phyloP scores from a whole-genome alignment of 129 eudicot species.

The Arctium lappa region DNA sequence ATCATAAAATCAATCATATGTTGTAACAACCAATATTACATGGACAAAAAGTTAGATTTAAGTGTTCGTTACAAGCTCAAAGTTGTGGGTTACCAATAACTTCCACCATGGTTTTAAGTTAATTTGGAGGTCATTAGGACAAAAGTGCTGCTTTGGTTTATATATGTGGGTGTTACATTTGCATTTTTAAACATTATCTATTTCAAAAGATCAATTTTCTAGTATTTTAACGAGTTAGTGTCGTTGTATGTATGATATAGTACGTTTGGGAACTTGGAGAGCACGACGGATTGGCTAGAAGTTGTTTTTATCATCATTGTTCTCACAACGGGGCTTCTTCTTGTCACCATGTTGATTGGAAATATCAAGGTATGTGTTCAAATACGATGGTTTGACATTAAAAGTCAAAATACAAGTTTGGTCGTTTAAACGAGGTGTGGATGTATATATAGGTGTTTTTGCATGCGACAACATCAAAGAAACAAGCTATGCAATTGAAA shows the following conservation, averaged over 20 bases:
- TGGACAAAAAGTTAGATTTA: neutral
- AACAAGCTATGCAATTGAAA: conserved; percentile 91
- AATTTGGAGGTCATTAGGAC: neutral
- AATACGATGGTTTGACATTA: neutral
- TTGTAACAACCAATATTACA: neutral
- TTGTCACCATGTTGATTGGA: conserved; percentile 97
- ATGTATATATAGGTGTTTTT: conserved; percentile 60
- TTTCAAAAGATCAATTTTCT: neutral
- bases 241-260: conserved; percentile 27
- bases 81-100: too few relatives aligned
- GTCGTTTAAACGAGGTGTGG: neutral
- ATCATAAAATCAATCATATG: neutral
- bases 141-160: too few relatives aligned
- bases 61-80: neutral
- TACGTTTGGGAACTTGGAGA: conserved; percentile 93
- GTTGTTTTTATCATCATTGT: conserved; percentile 78
- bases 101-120: neutral
- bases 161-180: neutral
- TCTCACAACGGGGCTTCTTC: conserved; percentile 83
- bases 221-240: neutral
- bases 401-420: neutral
- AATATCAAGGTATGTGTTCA: conserved; percentile 73
- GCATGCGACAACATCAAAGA: conserved; percentile 96
- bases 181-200: neutral
- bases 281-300: conserved; percentile 96